Evolutionary conservation across 2,329 filamentous ascomycete genomes (phyloP).

Genomic region (Pyrenophora seminiperda): DNA sequence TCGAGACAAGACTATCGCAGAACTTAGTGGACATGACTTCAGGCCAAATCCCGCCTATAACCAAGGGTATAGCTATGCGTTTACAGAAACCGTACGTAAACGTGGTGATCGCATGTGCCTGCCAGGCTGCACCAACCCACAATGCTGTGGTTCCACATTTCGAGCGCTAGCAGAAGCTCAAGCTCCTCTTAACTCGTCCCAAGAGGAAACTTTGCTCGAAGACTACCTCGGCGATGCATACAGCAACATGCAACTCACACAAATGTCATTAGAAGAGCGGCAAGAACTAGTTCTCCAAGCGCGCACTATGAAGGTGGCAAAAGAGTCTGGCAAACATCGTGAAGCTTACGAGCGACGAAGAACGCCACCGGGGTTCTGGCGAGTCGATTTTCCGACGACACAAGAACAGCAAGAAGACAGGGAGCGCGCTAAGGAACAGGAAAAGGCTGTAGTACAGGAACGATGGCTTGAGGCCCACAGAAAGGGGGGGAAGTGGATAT

Average conservation of each 20-base stretch:
- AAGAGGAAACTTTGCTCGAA: slow-evolving; percentile 53
- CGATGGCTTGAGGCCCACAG: slow-evolving; percentile 83
- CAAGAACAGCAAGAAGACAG: slow-evolving; percentile 75
- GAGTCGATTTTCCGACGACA: slow-evolving; percentile 84
- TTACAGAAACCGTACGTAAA: slow-evolving; percentile 73
- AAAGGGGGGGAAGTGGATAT: slow-evolving; percentile 76
- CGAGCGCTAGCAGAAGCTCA: slow-evolving; percentile 63
- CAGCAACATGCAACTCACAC: slow-evolving; percentile 43
- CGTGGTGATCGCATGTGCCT: slow-evolving; percentile 72
- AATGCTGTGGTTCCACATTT: slow-evolving; percentile 78
- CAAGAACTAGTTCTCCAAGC: slow-evolving; percentile 75
- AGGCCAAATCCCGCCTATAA: slow-evolving; percentile 78
- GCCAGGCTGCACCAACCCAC: slow-evolving; percentile 72
- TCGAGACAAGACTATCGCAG: slow-evolving; percentile 62
- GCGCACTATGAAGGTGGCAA: slow-evolving; percentile 72
- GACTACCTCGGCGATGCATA: slow-evolving; percentile 59
- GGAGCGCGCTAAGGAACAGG: slow-evolving; percentile 66
- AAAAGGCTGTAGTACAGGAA: slow-evolving; percentile 69
- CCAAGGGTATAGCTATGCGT: slow-evolving; percentile 73
- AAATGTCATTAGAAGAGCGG: slow-evolving; percentile 65
- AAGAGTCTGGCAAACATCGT: slow-evolving; percentile 77
- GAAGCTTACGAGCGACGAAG: slow-evolving; percentile 71
- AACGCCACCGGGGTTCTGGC: slow-evolving; percentile 89
- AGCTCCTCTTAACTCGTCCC: slow-evolving; percentile 34
- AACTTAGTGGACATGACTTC: slow-evolving; percentile 73